Evolutionary conservation across 2,329 filamentous ascomycete species (phyloP).

Genomic region (Fusarium incarnatum): DNA sequence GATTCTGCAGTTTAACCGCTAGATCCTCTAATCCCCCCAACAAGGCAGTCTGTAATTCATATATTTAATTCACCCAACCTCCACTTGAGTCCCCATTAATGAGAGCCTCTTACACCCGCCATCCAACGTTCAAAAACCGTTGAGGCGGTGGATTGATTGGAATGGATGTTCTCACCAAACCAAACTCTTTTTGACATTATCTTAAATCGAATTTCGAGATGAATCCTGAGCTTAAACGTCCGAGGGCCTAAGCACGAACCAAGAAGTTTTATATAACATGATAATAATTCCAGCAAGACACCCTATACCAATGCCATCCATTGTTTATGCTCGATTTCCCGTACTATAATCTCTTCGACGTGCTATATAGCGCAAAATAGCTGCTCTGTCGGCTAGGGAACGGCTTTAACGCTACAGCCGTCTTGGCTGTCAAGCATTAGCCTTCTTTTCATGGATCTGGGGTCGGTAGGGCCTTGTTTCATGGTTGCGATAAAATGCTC

Average conservation of each 20-base stretch:
- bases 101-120: neutral
- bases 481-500: constrained; percentile 1
- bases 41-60: neutral
- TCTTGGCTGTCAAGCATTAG: neutral
- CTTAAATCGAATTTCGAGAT: neutral
- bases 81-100: neutral
- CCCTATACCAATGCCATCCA: neutral
- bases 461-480: constrained; percentile 3
- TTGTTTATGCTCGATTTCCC: neutral
- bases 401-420: constrained; percentile 23
- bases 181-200: neutral
- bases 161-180: neutral
- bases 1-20: neutral
- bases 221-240: neutral
- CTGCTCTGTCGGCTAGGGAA: constrained; percentile 38
- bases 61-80: neutral
- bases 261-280: neutral
- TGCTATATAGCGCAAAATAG: constrained; percentile 25
- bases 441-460: constrained; percentile 11
- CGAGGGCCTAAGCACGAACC: neutral
- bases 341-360: neutral
- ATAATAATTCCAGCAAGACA: neutral
- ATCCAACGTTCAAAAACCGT: neutral
- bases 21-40: neutral
- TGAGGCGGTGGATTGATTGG: neutral